A percentile compares a stretch with the other conserved stretches of the same genome.
Conservation (phyloP, 1,284 basidiomycete genomes). For the Fomes fomentarius region DNA sequence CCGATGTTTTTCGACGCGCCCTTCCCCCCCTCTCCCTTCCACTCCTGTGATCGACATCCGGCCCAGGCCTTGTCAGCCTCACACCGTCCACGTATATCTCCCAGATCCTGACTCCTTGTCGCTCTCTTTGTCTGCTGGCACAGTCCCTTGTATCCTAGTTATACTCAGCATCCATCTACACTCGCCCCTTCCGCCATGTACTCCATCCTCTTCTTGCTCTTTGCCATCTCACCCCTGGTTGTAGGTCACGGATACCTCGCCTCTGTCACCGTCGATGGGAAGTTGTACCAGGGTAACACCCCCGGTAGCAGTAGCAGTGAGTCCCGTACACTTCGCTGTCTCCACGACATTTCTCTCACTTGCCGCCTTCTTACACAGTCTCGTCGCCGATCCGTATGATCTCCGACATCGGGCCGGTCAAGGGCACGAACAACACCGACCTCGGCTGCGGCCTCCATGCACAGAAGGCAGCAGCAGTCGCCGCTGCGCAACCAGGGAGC, state of each 20-base stretch:
- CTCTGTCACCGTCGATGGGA: slow-evolving; percentile 57
- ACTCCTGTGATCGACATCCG: neutral
- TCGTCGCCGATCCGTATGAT: slow-evolving; percentile 30
- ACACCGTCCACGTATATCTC: neutral
- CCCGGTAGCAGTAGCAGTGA: slow-evolving; percentile 41
- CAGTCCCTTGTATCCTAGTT: slow-evolving; percentile 1
- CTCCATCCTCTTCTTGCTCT: slow-evolving; percentile 20
- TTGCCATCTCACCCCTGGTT: slow-evolving; percentile 36
- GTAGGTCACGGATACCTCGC: slow-evolving; percentile 64
- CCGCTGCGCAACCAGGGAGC: slow-evolving; percentile 44
- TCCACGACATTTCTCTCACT: slow-evolving; percentile 43
- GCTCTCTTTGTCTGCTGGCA: slow-evolving; percentile 14
- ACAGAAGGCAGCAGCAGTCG: slow-evolving; percentile 38
- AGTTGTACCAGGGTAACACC: slow-evolving; percentile 53
- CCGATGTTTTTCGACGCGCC: slow-evolving; percentile 9
- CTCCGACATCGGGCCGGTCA: slow-evolving; percentile 42
- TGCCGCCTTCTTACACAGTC: slow-evolving; percentile 37
- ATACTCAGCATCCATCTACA: neutral
- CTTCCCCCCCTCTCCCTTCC: neutral
- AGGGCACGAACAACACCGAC: slow-evolving; percentile 40
- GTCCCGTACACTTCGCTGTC: slow-evolving; percentile 39
- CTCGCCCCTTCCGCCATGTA: slow-evolving; percentile 18
- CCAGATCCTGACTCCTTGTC: neutral
- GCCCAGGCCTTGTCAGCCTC: slow-evolving; percentile 10
- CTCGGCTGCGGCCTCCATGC: slow-evolving; percentile 48